Conservation (phyloP, 163 green algal genomes). For the Chlamydomonas reinhardtii region DNA sequence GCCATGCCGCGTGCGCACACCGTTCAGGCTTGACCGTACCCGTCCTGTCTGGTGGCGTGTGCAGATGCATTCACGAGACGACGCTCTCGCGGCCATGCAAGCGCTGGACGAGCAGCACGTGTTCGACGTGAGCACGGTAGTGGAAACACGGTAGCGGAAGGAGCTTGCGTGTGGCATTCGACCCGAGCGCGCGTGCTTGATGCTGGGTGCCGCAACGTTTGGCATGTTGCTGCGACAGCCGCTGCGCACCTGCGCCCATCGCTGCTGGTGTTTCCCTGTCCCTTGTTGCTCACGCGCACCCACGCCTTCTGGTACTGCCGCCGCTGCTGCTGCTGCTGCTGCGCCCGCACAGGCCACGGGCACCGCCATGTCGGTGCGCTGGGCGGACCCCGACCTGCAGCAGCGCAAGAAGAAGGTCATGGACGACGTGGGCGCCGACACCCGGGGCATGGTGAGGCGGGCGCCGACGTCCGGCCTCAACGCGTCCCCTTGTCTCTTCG, state of each 20-base stretch:
- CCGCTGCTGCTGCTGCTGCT: neutral
- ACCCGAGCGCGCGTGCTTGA: too few species aligned
- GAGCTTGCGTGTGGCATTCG: too few species aligned
- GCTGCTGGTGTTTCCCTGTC: too few species aligned
- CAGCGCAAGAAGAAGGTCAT: conserved; percentile 66
- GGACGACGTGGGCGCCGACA: conserved; percentile 66
- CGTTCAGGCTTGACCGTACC: too few species aligned
- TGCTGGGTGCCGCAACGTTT: too few species aligned
- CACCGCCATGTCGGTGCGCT: conserved; percentile 57
- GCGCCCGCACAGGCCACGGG: conserved; percentile 20
- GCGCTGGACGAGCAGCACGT: conserved; percentile 43
- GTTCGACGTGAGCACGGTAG: conserved; percentile 34
- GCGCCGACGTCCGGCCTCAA: neutral
- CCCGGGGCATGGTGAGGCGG: conserved; percentile 53
- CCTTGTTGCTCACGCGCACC: too few species aligned
- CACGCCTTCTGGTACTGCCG: too few species aligned
- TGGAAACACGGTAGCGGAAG: too few species aligned
- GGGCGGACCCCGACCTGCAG: conserved; percentile 67
- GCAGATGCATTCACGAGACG: conserved; percentile 53
- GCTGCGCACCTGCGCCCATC: too few species aligned
- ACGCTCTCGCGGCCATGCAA: conserved; percentile 56
- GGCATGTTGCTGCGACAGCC: neutral
- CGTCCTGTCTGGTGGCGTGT: too few species aligned
- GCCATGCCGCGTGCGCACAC: too few species aligned
- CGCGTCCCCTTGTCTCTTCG: too few species aligned